Evolutionary conservation across 441 rosid genomes (phyloP), one percentile per base, ranked within the genome.

Genomic region (Croton setiger): DNA sequence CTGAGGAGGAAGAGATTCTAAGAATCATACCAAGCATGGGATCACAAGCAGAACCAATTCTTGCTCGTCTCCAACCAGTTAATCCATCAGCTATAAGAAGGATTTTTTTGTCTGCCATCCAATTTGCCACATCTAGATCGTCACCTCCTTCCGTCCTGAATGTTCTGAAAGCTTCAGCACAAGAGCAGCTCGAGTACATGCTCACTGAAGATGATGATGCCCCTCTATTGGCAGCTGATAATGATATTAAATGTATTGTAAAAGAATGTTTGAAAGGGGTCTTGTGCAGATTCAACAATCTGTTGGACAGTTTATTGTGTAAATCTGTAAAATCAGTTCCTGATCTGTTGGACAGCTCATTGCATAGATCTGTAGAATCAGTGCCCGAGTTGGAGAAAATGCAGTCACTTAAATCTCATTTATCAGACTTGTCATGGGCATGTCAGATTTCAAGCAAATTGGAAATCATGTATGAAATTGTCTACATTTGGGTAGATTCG

Each of bases 181-280:
- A 94, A 78, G 98, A 90, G 81, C 98, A 94, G 77, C 83, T 90
- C 8, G 97, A 90, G 60, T 92, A 94, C 84, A 88, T 94, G 93
- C 85, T 90, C 52, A 92, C 94, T 0, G 94, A 94, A 86, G 97
- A 94, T 75, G 96, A 94, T 21, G 97, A 92, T 81, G 88, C 85
- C 53, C 97, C 96, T 12, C 81, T 92, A 65, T 69, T 90, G 76
- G 68, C 75, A 17, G 83, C 87, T 57, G 84, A 83, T 68, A 82
- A 84, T 64, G 85, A 81, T 69, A 80, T 92, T 31, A 90, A 84
- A 81, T 79, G 78, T 10, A 85, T 79, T 81, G 90, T 90, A 27
- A 87, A 82, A 70, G 89, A 86, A 68, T 88, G 90, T 74, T 80
- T 86, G 18, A 77, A 82, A 52, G 74, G 75, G 48, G 72, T 90